Conservation (phyloP, 2,329 filamentous ascomycete genomes). For the Colletotrichum chrysophilum region DNA sequence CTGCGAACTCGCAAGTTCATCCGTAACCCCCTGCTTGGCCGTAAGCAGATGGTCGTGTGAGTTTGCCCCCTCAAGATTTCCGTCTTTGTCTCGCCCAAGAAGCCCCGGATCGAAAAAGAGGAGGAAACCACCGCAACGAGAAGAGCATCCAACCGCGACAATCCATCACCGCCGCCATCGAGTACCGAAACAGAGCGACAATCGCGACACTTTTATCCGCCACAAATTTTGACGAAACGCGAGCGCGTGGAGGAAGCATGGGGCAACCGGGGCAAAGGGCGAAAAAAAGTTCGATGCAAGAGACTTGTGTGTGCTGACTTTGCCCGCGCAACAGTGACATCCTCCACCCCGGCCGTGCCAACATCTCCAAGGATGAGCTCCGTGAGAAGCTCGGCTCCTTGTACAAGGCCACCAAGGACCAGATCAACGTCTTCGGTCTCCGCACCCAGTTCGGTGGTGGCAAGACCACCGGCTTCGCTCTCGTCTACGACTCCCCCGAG, state of each 20-base stretch:
- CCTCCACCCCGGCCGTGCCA: constrained; percentile 97
- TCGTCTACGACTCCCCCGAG: constrained; percentile 98
- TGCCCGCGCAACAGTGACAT: constrained; percentile 74
- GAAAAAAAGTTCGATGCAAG: not conserved
- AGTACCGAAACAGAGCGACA: not conserved
- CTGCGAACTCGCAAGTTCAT: constrained; percentile 99
- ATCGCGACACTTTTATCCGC: not conserved
- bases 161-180: not conserved
- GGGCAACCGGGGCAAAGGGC: not conserved
- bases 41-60: constrained; percentile 99
- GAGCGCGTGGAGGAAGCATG: not conserved
- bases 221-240: not conserved
- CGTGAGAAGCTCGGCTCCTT: constrained; percentile 90
- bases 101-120: not conserved
- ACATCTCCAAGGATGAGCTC: constrained; percentile 99
- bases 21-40: constrained; percentile 97
- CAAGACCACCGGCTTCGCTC: constrained; percentile 99
- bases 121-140: not conserved
- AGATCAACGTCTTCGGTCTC: constrained; percentile 97
- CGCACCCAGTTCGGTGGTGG: constrained; percentile 99
- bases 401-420: constrained; percentile 98
- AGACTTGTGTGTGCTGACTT: not conserved
- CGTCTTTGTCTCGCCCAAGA: not conserved
- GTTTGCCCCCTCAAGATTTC: constrained; percentile 44
- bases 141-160: not conserved